Evolutionary conservation across 2,329 filamentous ascomycete species (phyloP), one percentile per base, ranked within the genome.

Genomic region (Talaromyces sp.): DNA sequence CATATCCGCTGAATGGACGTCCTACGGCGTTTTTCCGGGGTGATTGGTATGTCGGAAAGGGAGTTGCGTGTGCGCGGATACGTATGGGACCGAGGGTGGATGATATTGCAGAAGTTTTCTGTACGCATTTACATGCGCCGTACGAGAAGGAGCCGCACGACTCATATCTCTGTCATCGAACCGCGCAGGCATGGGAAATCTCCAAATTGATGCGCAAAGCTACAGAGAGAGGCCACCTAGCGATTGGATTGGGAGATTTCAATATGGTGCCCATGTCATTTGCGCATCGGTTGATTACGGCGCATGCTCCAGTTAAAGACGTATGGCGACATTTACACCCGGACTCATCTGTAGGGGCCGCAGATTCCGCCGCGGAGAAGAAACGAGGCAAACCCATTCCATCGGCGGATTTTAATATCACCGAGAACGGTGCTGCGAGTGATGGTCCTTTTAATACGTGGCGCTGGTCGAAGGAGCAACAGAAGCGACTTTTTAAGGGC

Each of bases 1-100:
- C 84, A 3, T 99, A 97, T 75, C 88, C 92, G n/a, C 84, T 99
- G 62, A 97, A 97, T 76, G 95, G 95, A 19, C 86, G 94, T 19
- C 95, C 95, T 6, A 94, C 93, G 10, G 94, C 94, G 4, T 97
- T 98, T 79, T 97, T 90, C 80, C 85, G 94, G 67, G 95, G 95
- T 11, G 94, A 98, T 77, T 98, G 94, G 92, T 98, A 89, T 74
- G 93, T 97, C 10, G 95, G 95, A 0, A 98, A 98, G 76, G 95
- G 95, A 17, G 88, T 98, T 49, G 95, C 94, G 7, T 90, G 87
- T 73, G 94, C 94, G 2, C 86, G 86, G 68, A 90, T 98, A 70
- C 83, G 90, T 3, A 89, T 90, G 69, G 91, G 91, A 0, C 80
- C 85, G 0, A 84, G 80, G 0, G 75, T 78, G 52, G 85, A 85